Evolutionary conservation across 345 rosid genomes (phyloP).

Genomic region (Camelina neglecta): DNA sequence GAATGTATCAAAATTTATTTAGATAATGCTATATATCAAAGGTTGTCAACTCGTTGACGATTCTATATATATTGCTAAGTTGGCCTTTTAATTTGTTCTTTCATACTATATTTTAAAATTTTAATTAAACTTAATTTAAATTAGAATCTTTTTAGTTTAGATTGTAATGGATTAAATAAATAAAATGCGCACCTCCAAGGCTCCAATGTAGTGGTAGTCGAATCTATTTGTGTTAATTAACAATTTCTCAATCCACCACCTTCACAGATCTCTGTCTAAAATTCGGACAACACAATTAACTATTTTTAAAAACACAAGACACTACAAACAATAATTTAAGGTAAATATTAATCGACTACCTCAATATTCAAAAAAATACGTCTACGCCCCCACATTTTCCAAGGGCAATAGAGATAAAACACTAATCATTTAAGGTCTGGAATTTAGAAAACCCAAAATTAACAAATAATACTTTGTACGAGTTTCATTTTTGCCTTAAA

Average conservation of each 20-base stretch:
- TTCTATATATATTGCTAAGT: not conserved
- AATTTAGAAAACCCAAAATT: not conserved
- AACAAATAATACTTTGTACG: no score
- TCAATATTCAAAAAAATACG: not conserved
- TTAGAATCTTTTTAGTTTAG: not conserved
- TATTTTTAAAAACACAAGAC: conserved; percentile 6
- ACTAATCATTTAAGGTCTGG: not conserved
- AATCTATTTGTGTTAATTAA: conserved; percentile 23
- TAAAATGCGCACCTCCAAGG: not conserved
- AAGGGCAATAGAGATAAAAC: not conserved
- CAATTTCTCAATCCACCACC: conserved; percentile 21
- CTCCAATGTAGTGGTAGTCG: conserved; percentile 26
- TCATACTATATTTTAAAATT: not conserved
- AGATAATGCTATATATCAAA: not conserved
- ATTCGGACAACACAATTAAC: not conserved
- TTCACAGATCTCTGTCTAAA: conserved; percentile 35
- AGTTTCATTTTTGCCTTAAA: no score
- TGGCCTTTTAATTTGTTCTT: not conserved
- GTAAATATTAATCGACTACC: not conserved
- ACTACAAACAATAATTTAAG: not conserved
- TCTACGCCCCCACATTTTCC: conserved; percentile 6
- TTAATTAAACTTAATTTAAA: no score
- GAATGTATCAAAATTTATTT: not conserved
- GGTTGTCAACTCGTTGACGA: not conserved
- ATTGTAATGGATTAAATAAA: not conserved